Evolutionary conservation across 2,329 filamentous ascomycete genomes (phyloP), one percentile per base, ranked within the genome.

Genomic region (Xylariomycetidae sp.): DNA sequence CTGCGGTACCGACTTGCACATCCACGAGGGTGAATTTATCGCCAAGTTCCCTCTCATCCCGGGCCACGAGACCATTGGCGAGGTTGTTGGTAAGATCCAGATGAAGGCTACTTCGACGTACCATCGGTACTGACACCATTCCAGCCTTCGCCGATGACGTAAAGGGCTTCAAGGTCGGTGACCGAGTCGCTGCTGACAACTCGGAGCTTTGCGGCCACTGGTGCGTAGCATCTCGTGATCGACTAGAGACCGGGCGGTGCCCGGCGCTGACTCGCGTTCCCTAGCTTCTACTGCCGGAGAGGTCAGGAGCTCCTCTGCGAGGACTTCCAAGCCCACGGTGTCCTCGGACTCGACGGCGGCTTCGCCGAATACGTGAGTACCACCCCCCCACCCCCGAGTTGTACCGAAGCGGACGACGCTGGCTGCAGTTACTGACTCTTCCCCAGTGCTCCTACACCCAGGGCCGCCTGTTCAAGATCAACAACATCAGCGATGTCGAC

Each of bases 131-230:
- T 49, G 25, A 49, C 23, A 35, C 7, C 10, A 10, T 12, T 3
- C n/a, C 31, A 55, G 53, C 35, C 15, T 47, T 55, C 31, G 35
- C 53, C 38, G 46, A 66, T 54, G 68, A 75, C 44, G 76, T 82
- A 42, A 74, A 70, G 46, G 69, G 65, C 26, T 76, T 83, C 58
- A 50, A 67, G 31, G 50, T 82, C 35, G 77, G 78, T 34, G 76
- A 82, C 48, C 72, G 76, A 29, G 78, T 84, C 20, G 74, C 73
- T 37, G 76, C 72, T 22, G 74, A 78, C 49, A 78, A 79, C 55
- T 73, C 74, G 12, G 74, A 84, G 55, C 71, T 83, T 26, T 85
- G 81, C 58, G 74, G 74, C 30, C 72, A 79, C 57, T 85, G 81
- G 53, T 56, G 28, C 40, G 50, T 37, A 15, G 10, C n/a, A 33